These are phyloP conservation scores for Penicillium nucicola DNA, from an alignment of 495 filamentous ascomycete genomes.

Conservation along the genomic window DNA sequence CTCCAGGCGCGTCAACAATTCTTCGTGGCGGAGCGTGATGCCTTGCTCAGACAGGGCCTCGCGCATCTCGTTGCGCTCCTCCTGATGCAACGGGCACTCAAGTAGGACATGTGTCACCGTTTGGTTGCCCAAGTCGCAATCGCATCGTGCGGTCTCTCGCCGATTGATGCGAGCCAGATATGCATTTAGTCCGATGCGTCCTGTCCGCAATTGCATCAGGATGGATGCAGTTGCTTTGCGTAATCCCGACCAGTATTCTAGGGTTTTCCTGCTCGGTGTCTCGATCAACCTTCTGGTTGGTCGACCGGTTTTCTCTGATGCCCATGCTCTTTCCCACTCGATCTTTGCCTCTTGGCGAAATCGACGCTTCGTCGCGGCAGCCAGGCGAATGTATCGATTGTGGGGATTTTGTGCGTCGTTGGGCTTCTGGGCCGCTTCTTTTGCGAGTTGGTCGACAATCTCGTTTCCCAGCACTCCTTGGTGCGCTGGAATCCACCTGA, in stretches of 20 bases:
- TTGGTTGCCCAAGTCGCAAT: no score
- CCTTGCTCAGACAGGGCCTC: no score
- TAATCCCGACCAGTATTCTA: constrained; percentile 9
- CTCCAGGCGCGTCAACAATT: no score
- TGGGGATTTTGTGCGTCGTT: background rate
- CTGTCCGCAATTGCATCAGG: constrained; percentile 17
- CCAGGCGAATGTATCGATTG: constrained; percentile 5
- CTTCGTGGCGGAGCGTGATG: no score
- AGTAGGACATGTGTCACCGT: no score
- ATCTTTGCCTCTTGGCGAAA: constrained; percentile 1
- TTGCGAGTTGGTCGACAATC: background rate
- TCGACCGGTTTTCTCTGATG: background rate
- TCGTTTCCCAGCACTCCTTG: no score
- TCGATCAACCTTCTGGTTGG: constrained; percentile 10
- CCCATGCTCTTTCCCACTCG: constrained; percentile 5
- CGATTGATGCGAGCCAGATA: no score
- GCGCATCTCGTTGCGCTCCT: no score
- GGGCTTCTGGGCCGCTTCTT: constrained; percentile 1
- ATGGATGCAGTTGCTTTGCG: constrained; percentile 20
- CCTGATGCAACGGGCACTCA: no score
- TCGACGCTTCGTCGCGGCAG: background rate
- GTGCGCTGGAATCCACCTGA: no score
- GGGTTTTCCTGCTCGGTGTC: background rate
- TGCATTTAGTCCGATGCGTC: no score
- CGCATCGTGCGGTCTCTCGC: no score